Conservation (phyloP, 2,329 filamentous ascomycete genomes). For the Colletotrichum endophyticum region DNA sequence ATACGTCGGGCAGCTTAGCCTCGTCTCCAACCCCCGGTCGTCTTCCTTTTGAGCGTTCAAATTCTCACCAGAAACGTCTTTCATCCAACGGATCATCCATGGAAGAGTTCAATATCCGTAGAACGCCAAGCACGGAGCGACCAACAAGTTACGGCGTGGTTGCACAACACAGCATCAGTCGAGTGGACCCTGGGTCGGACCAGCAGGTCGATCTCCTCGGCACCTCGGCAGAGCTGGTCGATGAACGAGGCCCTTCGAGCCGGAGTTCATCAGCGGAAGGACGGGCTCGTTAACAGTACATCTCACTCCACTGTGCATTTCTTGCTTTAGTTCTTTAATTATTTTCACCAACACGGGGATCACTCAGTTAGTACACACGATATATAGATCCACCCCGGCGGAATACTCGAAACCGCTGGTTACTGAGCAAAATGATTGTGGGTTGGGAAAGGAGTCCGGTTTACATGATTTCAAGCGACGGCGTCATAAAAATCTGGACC, state of each 20-base stretch:
- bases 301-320: not conserved
- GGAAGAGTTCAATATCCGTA: slow-evolving; percentile 48
- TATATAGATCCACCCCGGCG: not conserved
- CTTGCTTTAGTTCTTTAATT: not conserved
- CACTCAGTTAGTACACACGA: not conserved
- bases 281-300: not conserved
- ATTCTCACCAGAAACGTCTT: slow-evolving; percentile 52
- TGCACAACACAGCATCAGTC: slow-evolving; percentile 60
- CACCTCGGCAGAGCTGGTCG: slow-evolving; percentile 62
- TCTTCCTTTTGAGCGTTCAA: slow-evolving; percentile 63
- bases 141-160: slow-evolving; percentile 63
- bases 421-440: not conserved
- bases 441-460: slow-evolving; percentile 7
- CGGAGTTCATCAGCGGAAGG: slow-evolving; percentile 12
- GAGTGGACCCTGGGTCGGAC: slow-evolving; percentile 53
- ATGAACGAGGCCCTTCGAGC: slow-evolving; percentile 32
- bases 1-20: not conserved
- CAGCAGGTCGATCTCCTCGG: slow-evolving; percentile 52
- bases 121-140: slow-evolving; percentile 44
- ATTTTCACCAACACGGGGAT: not conserved
- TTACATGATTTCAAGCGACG: slow-evolving; percentile 11
- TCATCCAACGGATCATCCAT: slow-evolving; percentile 55
- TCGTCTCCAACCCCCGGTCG: slow-evolving; percentile 8
- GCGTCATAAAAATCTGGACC: slow-evolving; percentile 15
- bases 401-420: not conserved